phyloP scores from a whole-genome alignment of 2,329 filamentous ascomycete genomes.

The Domatiomyces catenatus region DNA sequence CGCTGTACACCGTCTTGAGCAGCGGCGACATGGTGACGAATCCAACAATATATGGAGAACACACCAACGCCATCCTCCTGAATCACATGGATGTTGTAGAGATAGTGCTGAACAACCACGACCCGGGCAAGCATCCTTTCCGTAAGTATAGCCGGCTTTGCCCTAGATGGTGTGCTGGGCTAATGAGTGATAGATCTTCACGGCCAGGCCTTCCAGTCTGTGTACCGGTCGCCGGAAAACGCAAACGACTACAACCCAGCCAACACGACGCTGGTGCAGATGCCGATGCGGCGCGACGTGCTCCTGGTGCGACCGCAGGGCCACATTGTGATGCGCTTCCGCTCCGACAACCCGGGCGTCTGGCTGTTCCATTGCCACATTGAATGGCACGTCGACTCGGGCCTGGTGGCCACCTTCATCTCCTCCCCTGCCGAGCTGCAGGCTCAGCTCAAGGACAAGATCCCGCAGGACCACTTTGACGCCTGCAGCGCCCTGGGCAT shows the following conservation, averaged over 20 bases:
- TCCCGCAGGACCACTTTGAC: constrained; percentile 42
- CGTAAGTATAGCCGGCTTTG: constrained; percentile 36
- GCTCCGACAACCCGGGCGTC: constrained; percentile 37
- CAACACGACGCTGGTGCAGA: constrained; percentile 22
- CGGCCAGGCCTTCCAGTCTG: constrained; percentile 56
- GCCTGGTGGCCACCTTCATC: constrained; percentile 37
- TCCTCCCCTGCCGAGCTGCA: constrained; percentile 19
- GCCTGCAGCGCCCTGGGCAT: constrained; percentile 29
- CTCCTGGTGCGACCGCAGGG: constrained; percentile 39
- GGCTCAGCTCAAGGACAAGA: constrained; percentile 12
- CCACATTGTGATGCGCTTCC: constrained; percentile 41
- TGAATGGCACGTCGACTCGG: constrained; percentile 38
- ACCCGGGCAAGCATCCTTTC: constrained; percentile 45
- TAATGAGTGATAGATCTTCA: constrained; percentile 39
- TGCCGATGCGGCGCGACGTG: constrained; percentile 38
- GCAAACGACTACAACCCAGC: constrained; percentile 22
- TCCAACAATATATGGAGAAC: constrained; percentile 47
- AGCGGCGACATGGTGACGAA: constrained; percentile 41
- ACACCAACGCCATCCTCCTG: constrained; percentile 53
- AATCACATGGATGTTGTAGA: constrained; percentile 39
- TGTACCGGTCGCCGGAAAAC: constrained; percentile 20
- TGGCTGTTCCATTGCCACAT: constrained; percentile 39
- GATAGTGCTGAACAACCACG: constrained; percentile 26
- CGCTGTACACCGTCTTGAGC: constrained; percentile 60
- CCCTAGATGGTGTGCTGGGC: constrained; percentile 29